Evolutionary conservation across 2,329 filamentous ascomycete genomes (phyloP), one percentile per base, ranked within the genome.

Genomic region (Westerdykella ornata): DNA sequence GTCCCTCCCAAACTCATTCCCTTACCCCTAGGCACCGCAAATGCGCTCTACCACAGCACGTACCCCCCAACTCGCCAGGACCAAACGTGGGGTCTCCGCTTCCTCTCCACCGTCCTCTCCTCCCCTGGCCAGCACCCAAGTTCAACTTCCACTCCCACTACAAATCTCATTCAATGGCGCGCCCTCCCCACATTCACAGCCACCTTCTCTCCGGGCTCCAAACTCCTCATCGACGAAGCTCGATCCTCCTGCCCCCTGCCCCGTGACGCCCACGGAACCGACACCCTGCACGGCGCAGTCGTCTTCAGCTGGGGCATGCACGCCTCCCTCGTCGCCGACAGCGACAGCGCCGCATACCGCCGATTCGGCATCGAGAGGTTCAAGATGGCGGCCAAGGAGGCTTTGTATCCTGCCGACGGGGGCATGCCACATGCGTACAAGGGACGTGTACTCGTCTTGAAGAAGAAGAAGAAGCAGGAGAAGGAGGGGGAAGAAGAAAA

Each of bases 291-390:
- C 54, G 89, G 88, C 18, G 84, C 84, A 17, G 87, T 96, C 16
- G 89, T 97, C 2, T 83, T 82, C 34, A 92, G 85, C 63, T 94
- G 94, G 76, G 90, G 85, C 15, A 80, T 97, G 57, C 90, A 97
- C 59, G 86, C 89, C 20, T 81, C 83, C 32, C 75, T 97, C 3
- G 88, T 97, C 16, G 88, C 86, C 53, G 88, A 96, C 68, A 92
- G 85, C 64, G 90, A 97, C 64, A 94, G 89, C 0, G 72, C 78
- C 0, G 83, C 80, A 49, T 90, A 90, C 65, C 82, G 90, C 47
- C 77, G 79, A 51, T 82, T 84, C 56, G 90, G 90, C 11, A 73
- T 74, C 22, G 78, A 84, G 59, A 77, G 90, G 15, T 97, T 97
- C 67, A 76, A 81, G 42, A 87, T 95, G 78, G 88, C 88, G 0